Evolutionary conservation across 768 basidiomycete genomes (phyloP).

Genomic region (Psilocybe azurescens): DNA sequence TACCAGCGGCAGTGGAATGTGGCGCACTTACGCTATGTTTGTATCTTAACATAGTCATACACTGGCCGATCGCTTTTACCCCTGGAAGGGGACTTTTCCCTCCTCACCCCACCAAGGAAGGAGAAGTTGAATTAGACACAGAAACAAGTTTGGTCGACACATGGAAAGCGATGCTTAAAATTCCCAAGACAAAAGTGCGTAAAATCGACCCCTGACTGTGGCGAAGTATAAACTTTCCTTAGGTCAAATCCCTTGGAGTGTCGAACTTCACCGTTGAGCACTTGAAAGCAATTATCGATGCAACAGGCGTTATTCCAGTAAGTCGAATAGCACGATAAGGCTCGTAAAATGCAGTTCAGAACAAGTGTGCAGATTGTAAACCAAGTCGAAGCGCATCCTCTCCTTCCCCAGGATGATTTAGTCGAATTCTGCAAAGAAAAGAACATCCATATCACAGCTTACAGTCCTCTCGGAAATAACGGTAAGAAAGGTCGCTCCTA

Average conservation of each 20-base stretch:
- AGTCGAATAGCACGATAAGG: constrained; percentile 21
- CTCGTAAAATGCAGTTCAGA: not conserved
- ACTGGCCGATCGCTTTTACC: constrained; percentile 80
- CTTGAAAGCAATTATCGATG: constrained; percentile 68
- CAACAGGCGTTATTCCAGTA: constrained; percentile 77
- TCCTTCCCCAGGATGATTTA: constrained; percentile 77
- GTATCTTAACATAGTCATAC: constrained; percentile 54
- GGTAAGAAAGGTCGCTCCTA: constrained; percentile 40
- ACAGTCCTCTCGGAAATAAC: constrained; percentile 84
- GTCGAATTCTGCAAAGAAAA: constrained; percentile 71
- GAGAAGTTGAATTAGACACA: constrained; percentile 59
- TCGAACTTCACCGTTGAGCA: constrained; percentile 79
- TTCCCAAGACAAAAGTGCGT: constrained; percentile 71
- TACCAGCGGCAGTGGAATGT: not conserved
- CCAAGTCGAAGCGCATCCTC: constrained; percentile 86
- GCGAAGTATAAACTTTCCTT: constrained; percentile 4
- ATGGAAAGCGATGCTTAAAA: constrained; percentile 79
- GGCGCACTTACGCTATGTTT: not conserved
- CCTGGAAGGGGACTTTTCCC: constrained; percentile 64
- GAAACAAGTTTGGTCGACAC: constrained; percentile 74
- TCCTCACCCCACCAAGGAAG: constrained; percentile 45
- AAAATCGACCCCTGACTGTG: not conserved
- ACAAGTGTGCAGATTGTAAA: constrained; percentile 54
- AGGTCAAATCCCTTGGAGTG: constrained; percentile 78
- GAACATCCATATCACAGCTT: constrained; percentile 69